These are phyloP conservation scores for Sechiopsis laciniata DNA, from an alignment of 306 rosid species.

Conservation along the genomic window DNA sequence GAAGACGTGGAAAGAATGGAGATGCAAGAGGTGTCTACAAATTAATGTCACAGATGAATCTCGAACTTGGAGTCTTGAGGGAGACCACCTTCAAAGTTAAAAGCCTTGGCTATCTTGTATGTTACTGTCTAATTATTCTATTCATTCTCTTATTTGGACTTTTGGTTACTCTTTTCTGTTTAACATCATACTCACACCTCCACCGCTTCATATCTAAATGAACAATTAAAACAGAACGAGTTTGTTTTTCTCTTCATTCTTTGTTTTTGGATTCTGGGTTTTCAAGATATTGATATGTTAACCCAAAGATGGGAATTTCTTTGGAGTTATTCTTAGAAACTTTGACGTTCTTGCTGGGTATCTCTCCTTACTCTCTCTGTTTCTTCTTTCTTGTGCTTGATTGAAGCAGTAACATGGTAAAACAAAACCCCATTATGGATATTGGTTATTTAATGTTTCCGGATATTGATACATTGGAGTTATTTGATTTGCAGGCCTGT, in stretches of 20 bases:
- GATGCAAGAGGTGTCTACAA: too few relatives aligned
- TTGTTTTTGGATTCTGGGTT: constrained; percentile 15
- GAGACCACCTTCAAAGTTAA: too few relatives aligned
- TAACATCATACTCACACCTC: constrained; percentile 4
- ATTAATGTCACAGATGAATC: too few relatives aligned
- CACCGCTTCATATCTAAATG: constrained; percentile 7
- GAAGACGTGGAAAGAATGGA: too few relatives aligned
- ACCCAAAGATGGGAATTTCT: constrained; percentile 62
- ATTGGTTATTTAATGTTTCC: not conserved
- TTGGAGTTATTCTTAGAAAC: constrained; percentile 62
- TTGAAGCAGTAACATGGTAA: not conserved
- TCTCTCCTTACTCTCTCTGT: not conserved
- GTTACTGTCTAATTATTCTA: too few relatives aligned
- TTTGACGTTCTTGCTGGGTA: constrained; percentile 95
- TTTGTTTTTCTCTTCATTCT: not conserved
- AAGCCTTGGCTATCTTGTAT: too few relatives aligned
- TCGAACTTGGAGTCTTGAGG: too few relatives aligned
- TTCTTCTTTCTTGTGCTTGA: not conserved
- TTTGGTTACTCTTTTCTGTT: not conserved
- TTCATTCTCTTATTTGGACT: too few relatives aligned
- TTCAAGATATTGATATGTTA: not conserved
- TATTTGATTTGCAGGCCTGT: constrained; percentile 68
- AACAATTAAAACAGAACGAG: not conserved
- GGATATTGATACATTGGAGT: not conserved
- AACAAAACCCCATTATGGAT: not conserved